Base-by-base conservation (phyloP, 495 filamentous ascomycete genomes). In the Xylaria palmicola region DNA sequence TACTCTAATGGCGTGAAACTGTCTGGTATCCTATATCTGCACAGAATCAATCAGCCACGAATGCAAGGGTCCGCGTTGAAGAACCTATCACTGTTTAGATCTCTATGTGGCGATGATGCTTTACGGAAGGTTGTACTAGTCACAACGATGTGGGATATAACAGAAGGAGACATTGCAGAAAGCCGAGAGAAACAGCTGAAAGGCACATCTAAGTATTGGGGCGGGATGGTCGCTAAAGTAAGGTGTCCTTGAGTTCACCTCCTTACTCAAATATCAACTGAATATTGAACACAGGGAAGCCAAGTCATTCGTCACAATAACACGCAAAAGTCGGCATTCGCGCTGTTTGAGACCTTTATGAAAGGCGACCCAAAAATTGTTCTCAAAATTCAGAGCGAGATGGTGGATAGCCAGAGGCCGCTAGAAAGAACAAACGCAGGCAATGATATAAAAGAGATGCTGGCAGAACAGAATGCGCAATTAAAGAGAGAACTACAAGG, bases 61-160 rank as follows among this genome's bases (percentile, higher is more conserved):
- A 72, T 83, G 64, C 24, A 62, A 30, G 75, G 77, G 0, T 74
- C 78, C 0, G 72, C 74, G 10, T 61, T 63, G 24, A 69, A 66
- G 6, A 81, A 79, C 37, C 30, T 85, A 0, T 30, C 22, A 10
- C 75, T 80, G 61, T 82, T 84, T 51, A 62, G 68, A 12, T 66
- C 74, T 43, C 59, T 84, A 0, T 77, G 75, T 48, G 82, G 80
- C 0, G 43, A 64, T 0, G 56, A 75, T 5, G 66, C 53, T 8
- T 58, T 81, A 29, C 57, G 65, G 6, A 72, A 73, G 1, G 78
- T 83, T 8, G 56, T 77, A 0, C 66, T 83, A 0, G 72, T 63
- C 1, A 83, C 79, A 12, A 81, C 77, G 0, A 73, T 77, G 67
- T 82, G 80, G 80, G 68, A 73, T 19, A 69, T 69, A 24, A 62